Evolutionary conservation across 192 early-diverging fungal genomes (phyloP).

Genomic region (Globomyces pollinis-pini): DNA sequence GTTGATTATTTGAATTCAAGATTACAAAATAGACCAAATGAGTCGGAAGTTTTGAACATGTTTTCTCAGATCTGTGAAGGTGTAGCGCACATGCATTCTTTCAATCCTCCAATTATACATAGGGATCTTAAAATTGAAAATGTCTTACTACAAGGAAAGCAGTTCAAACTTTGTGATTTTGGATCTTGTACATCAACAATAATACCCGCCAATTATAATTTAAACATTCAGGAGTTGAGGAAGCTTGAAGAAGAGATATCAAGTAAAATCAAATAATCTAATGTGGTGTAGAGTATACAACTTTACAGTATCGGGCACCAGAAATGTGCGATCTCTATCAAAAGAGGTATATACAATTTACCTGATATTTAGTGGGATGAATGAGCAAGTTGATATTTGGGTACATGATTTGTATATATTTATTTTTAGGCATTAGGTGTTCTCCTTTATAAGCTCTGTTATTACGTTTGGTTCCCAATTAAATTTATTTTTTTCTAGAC

Average conservation of each 20-base stretch:
- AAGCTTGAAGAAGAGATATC: slow-evolving; percentile 80
- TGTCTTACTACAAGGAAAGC: slow-evolving; percentile 47
- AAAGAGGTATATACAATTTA: too few species aligned
- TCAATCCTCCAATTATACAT: slow-evolving; percentile 72
- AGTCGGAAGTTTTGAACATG: slow-evolving; percentile 81
- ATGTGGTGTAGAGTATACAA: slow-evolving; percentile 68
- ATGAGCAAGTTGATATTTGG: slow-evolving; percentile 73
- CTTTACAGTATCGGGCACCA: slow-evolving; percentile 90
- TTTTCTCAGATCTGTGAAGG: slow-evolving; percentile 81
- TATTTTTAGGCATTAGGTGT: slow-evolving; percentile 95
- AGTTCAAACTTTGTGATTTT: slow-evolving; percentile 93
- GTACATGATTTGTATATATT: too few species aligned
- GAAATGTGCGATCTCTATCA: slow-evolving; percentile 92
- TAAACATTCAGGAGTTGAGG: slow-evolving; percentile 61
- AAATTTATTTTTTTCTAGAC: slow-evolving; percentile 42
- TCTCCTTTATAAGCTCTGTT: slow-evolving; percentile 92
- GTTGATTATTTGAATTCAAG: slow-evolving; percentile 83
- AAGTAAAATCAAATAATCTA: slow-evolving; percentile 2
- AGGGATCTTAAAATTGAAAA: slow-evolving; percentile 79
- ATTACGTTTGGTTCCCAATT: slow-evolving; percentile 59
- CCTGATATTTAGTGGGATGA: too few species aligned
- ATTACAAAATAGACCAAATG: slow-evolving; percentile 62
- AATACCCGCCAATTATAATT: slow-evolving; percentile 44
- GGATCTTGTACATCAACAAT: slow-evolving; percentile 70
- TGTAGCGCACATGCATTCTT: slow-evolving; percentile 88